These are phyloP conservation scores for Acacia confusa DNA, from an alignment of 306 rosid species.

Conservation along the genomic window DNA sequence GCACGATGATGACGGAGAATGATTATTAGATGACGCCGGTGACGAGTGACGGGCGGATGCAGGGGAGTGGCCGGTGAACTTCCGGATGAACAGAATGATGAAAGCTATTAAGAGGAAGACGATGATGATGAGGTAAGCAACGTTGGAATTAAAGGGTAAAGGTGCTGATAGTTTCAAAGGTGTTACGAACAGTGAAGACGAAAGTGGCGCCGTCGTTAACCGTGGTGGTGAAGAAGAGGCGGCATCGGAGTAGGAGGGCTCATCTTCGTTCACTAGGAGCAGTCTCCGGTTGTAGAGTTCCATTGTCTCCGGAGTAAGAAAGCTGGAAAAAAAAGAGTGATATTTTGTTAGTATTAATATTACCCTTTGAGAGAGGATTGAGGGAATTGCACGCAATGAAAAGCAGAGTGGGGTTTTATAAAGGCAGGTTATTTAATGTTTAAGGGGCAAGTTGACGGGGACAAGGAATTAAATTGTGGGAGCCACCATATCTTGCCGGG, in stretches of 20 bases:
- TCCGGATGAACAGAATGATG: constrained; percentile 30
- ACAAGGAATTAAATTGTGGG: constrained; percentile 27
- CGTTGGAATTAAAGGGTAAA: background rate
- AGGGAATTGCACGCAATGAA: background rate
- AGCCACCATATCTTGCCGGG: constrained; percentile 22
- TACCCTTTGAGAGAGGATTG: background rate
- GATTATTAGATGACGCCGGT: background rate
- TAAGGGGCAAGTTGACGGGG: background rate
- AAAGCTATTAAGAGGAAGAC: constrained; percentile 37
- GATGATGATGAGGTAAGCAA: constrained; percentile 22
- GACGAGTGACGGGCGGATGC: background rate
- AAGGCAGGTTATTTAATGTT: background rate
- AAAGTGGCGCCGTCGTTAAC: background rate
- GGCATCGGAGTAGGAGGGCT: background rate
- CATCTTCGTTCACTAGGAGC: constrained; percentile 34
- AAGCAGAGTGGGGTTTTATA: background rate
- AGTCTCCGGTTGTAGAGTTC: constrained; percentile 36
- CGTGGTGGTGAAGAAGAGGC: background rate
- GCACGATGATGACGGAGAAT: background rate
- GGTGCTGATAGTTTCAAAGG: background rate
- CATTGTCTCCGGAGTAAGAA: constrained; percentile 27
- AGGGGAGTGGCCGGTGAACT: background rate
- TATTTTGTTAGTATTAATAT: background rate
- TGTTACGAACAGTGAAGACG: background rate
- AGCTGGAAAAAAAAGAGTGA: background rate